Evolutionary conservation across 352 stramenopile genomes (phyloP), one percentile per base, ranked within the genome.

Genomic region (Pythium biforme): DNA sequence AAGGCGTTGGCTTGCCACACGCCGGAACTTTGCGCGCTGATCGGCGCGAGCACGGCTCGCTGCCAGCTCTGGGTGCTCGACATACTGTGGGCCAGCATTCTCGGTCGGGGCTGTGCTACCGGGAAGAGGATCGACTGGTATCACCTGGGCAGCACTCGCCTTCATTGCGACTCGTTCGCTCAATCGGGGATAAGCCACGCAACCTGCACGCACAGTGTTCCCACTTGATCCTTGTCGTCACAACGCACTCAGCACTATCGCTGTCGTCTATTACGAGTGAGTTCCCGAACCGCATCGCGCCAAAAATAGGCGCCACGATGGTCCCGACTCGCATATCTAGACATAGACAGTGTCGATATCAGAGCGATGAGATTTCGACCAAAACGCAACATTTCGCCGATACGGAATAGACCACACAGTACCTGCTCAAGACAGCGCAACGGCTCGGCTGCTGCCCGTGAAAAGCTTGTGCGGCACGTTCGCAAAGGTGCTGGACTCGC

Each of bases 381-480:
- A 34, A 34, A 11, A 10, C 31, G 5, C 5, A 34, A n/a, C n/a
- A n/a, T 33, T 9, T 33, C 29, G 29, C 29, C 29, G 29, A 33
- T 33, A 33, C 29, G 29, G 6, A 40, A 14, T 40, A n/a, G n/a
- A n/a, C n/a, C n/a, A n/a, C n/a, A 48, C 10, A 4, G 25, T 48
- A 20, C 40, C 15, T 25, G 7, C 45, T 62, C 43, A 62, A 3
- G 43, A 3, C 4, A 85, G 31, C 20, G 47, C 68, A 4, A 56
- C 64, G 1, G 66, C 56, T 20, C 74, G 72, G 31, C 51, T 75
- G 61, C 71, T 79, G 31, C 76, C 76, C 2, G 70, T 79, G 53
- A 77, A 86, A 26, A 86, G 73, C 43, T 77, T 77, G 66, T 83
- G 77, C 25, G 75, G 77, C n/a, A 86, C 71, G 31, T 82, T 83